Evolutionary conservation across 2,329 filamentous ascomycete species (phyloP).

Genomic region (Aspergillus ibericus): DNA sequence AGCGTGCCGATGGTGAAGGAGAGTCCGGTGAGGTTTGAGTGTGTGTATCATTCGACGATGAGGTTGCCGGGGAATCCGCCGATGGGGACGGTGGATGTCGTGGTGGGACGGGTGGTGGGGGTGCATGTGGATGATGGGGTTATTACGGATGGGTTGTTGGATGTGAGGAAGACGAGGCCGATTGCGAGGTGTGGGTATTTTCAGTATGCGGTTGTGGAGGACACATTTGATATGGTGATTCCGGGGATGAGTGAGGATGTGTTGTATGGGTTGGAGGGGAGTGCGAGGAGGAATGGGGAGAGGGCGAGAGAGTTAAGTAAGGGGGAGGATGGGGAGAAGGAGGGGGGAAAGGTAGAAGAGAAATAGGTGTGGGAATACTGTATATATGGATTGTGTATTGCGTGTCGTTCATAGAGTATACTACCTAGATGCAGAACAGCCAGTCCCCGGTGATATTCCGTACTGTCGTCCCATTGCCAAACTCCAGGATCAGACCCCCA

Average conservation of each 20-base stretch:
- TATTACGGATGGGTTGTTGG: conserved; percentile 56
- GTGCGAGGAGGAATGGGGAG: conserved; percentile 24
- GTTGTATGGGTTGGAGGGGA: conserved; percentile 43
- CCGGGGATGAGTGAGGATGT: conserved; percentile 39
- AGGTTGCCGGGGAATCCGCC: conserved; percentile 58
- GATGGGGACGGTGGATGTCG: conserved; percentile 58
- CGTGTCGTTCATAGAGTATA: background rate
- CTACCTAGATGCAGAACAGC: background rate
- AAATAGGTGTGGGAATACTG: background rate
- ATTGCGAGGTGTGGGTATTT: conserved; percentile 63
- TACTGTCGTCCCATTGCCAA: background rate
- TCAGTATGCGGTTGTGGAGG: conserved; percentile 57
- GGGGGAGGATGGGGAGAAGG: background rate
- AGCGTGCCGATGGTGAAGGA: conserved; percentile 53
- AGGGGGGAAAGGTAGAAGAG: background rate
- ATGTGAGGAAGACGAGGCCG: conserved; percentile 58
- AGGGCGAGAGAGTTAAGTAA: background rate
- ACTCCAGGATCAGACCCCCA: background rate
- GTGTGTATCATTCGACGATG: conserved; percentile 56
- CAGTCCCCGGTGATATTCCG: conserved; percentile 1
- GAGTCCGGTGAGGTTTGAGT: conserved; percentile 61
- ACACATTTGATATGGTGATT: conserved; percentile 61
- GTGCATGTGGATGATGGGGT: conserved; percentile 59
- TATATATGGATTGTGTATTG: background rate
- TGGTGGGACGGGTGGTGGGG: conserved; percentile 58